A percentile compares a stretch with the other conserved stretches of the same genome.
phyloP scores from a whole-genome alignment of 306 rosid species.

The Dryas drummondii region DNA sequence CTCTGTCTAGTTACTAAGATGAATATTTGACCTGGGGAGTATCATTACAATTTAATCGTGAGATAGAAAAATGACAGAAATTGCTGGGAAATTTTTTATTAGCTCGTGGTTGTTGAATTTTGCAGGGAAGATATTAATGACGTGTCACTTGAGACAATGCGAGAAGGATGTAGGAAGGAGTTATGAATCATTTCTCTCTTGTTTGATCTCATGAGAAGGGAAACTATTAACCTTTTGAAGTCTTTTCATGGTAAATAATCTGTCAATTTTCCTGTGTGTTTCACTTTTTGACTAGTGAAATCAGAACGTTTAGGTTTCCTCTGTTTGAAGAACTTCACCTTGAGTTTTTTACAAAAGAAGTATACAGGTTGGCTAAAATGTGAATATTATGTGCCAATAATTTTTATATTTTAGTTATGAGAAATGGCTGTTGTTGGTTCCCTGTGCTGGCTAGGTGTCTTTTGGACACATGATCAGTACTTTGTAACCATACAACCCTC shows the following conservation, averaged over 20 bases:
- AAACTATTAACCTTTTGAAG: neutral
- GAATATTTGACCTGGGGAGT: neutral
- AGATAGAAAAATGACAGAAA: neutral
- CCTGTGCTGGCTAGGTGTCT: no score
- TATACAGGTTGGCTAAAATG: neutral
- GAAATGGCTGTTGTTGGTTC: neutral
- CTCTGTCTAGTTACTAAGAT: neutral
- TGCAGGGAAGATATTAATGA: conserved; percentile 60
- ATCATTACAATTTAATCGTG: neutral
- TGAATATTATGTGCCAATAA: neutral
- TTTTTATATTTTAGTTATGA: neutral
- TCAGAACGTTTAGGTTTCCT: neutral
- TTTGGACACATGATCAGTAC: no score
- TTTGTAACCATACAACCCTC: no score
- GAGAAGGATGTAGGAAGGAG: neutral
- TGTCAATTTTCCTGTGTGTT: neutral
- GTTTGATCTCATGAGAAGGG: neutral
- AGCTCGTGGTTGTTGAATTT: conserved; percentile 15
- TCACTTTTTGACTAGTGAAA: neutral
- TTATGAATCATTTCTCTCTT: neutral
- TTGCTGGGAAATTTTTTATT: neutral
- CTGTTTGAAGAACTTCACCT: conserved; percentile 9
- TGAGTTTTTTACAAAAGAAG: neutral
- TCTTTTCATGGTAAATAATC: conserved; percentile 4
- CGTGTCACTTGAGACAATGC: neutral